Conservation (phyloP, 1,284 basidiomycete genomes). For the Rhodotorula sp. region DNA sequence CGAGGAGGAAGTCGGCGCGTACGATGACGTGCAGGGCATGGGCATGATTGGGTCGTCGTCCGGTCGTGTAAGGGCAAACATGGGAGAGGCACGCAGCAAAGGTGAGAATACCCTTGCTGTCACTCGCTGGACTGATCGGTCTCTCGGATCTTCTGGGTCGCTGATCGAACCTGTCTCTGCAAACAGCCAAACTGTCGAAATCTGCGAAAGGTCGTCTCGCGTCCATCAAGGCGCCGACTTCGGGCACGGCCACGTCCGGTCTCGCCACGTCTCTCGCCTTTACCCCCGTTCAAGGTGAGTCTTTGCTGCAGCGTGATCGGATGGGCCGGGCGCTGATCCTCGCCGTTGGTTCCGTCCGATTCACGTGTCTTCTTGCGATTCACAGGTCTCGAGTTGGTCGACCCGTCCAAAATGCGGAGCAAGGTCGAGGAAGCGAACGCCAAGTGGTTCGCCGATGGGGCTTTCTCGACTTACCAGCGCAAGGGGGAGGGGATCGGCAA, state of each 20-base stretch:
- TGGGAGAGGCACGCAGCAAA: slow-evolving; percentile 81
- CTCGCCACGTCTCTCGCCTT: slow-evolving; percentile 89
- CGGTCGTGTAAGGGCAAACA: slow-evolving; percentile 81
- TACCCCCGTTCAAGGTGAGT: slow-evolving; percentile 87
- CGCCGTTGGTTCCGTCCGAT: neutral
- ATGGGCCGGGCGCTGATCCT: neutral
- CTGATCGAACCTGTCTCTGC: neutral
- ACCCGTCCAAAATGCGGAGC: slow-evolving; percentile 46
- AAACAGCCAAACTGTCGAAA: slow-evolving; percentile 91
- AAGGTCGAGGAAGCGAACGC: slow-evolving; percentile 48
- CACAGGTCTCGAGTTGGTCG: slow-evolving; percentile 49
- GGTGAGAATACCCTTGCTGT: slow-evolving; percentile 55
- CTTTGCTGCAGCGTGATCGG: neutral
- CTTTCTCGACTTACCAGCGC: slow-evolving; percentile 7
- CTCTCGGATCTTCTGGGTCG: no score
- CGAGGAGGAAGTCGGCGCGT: slow-evolving; percentile 92
- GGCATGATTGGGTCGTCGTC: slow-evolving; percentile 88
- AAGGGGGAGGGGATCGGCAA: slow-evolving; percentile 39
- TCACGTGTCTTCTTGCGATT: neutral
- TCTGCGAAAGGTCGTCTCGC: slow-evolving; percentile 77
- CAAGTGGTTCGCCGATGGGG: slow-evolving; percentile 49
- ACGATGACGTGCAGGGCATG: slow-evolving; percentile 92
- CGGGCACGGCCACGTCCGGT: slow-evolving; percentile 66
- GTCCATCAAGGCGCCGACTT: slow-evolving; percentile 47
- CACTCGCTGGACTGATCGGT: neutral